Conservation (phyloP, 352 stramenopile species). For the Globisporangium recalcitrans region DNA sequence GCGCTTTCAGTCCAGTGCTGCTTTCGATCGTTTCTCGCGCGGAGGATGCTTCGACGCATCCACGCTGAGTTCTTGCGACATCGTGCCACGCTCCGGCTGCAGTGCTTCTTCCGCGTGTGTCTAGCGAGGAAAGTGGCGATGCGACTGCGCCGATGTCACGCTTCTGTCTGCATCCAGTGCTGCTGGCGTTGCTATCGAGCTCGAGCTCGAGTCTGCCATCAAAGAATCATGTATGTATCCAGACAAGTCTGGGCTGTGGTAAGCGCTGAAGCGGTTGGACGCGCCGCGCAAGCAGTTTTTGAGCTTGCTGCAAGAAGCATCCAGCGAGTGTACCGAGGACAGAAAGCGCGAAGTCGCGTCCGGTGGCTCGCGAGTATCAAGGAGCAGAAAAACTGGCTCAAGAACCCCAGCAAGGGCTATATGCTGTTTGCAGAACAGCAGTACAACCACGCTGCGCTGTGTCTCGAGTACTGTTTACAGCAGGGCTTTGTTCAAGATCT, state of each 20-base stretch:
- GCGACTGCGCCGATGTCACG: slow-evolving; percentile 23
- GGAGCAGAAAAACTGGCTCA: slow-evolving; percentile 40
- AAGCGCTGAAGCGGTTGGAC: slow-evolving; percentile 17
- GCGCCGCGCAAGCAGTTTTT: slow-evolving; percentile 19
- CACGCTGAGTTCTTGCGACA: slow-evolving; percentile 17
- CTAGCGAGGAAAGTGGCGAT: slow-evolving; percentile 23
- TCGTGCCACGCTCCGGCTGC: slow-evolving; percentile 26
- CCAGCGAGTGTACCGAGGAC: slow-evolving; percentile 43
- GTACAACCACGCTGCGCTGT: slow-evolving; percentile 41
- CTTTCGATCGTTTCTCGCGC: slow-evolving; percentile 25
- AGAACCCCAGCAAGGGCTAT: slow-evolving; percentile 48
- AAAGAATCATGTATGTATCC: slow-evolving; percentile 19
- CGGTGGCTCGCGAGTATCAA: slow-evolving; percentile 25
- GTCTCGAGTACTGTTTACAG: slow-evolving; percentile 41
- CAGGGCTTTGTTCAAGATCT: slow-evolving; percentile 30
- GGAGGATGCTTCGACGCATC: slow-evolving; percentile 20
- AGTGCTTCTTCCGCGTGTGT: slow-evolving; percentile 45
- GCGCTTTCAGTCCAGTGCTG: slow-evolving; percentile 31
- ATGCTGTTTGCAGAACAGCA: slow-evolving; percentile 28
- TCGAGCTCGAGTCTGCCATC: slow-evolving; percentile 15
- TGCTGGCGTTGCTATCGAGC: slow-evolving; percentile 37
- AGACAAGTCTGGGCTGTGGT: slow-evolving; percentile 17
- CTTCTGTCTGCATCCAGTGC: slow-evolving; percentile 40
- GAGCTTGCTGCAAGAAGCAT: slow-evolving; percentile 27
- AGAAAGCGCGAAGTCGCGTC: slow-evolving; percentile 28